Percentiles rank a stretch among this genome's conserved stretches.
Conservation (phyloP, 169 alveolate genomes). For the Eimeria necatrix region DNA sequence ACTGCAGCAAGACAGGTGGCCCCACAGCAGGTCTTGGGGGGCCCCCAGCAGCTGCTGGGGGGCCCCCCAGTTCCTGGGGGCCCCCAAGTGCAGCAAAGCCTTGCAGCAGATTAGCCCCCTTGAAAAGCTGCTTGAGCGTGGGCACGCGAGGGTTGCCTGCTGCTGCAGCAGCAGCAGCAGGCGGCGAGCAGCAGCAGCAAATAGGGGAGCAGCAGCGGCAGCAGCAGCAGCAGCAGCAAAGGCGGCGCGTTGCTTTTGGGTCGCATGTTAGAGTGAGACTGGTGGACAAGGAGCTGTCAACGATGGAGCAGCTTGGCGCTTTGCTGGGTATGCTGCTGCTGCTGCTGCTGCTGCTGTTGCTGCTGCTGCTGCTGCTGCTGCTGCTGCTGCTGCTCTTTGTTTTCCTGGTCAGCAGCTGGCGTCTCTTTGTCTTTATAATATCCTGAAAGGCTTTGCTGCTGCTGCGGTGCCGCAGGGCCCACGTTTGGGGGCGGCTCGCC, state of each 20-base stretch:
- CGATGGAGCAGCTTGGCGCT: conserved; percentile 86
- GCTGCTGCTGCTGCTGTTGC: conserved; percentile 55
- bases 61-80: no score
- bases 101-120: no score
- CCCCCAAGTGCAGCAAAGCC: no score
- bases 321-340: conserved; percentile 80
- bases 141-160: no score
- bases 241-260: conserved; percentile 81
- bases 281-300: conserved; percentile 85
- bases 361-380: conserved; percentile 54
- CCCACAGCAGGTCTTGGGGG: no score
- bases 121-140: no score
- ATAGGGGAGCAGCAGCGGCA: background rate
- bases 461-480: no score
- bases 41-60: no score
- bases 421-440: background rate
- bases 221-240: conserved; percentile 39
- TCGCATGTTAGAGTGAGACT: conserved; percentile 83
- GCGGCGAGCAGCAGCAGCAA: background rate
- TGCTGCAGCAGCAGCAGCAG: conserved; percentile 35
- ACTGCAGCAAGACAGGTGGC: no score
- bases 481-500: no score
- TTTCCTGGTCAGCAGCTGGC: no score
- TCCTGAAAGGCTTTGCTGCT: background rate
- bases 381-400: conserved; percentile 33